Base-by-base conservation (phyloP, 208 protist genomes). In the Trypanosoma melophagium region DNA sequence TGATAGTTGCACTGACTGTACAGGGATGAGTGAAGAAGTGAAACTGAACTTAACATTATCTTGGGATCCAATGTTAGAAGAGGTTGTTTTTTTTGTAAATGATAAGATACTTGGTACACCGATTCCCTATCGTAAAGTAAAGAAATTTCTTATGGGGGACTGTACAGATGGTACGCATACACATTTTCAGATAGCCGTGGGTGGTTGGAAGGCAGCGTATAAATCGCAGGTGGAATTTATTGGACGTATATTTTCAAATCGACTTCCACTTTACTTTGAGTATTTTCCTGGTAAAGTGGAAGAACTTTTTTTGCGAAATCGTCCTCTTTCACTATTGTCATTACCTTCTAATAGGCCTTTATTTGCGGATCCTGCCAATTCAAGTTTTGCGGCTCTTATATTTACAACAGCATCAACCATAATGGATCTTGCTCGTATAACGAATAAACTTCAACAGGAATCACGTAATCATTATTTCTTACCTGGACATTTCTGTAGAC, bases 21-120 rank as follows among this genome's bases (percentile, higher is more conserved):
- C 25, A 47, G 13, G 13, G 5, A 28, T 13, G 10, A 24, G 8
- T 14, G 24, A 58, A 8, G 25, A 28, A 31, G 25, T 58, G 2
- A 5, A 58, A 4, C 16, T 58, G 17, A 58, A 38, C 8, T 22
- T 58, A 22, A 40, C 53, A 0, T 40, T 58, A 10, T 58, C 53
- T 14, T 58, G 53, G 53, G 25, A 58, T 58, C 53, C 53, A 31
- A 40, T 31, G 3, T 7, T 40, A 31, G 53, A 58, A 31, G 53
- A 58, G 16, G 16, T 58, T 14, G 10, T 40, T 1, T 58, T 58
- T 58, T 58, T 58, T 58, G 53, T 58, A n/a, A 58, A 58, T 40
- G 53, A 19, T 16, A 17, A 58, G 2, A 24, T 58, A 40, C 25
- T 58, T 38, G 53, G 53, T 58, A 40, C 5, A 38, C 25, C 53